Percentiles rank a stretch among this genome's conserved stretches.
phyloP scores from a whole-genome alignment of 805 yeast species.

The Lipomyces mesembrius region DNA sequence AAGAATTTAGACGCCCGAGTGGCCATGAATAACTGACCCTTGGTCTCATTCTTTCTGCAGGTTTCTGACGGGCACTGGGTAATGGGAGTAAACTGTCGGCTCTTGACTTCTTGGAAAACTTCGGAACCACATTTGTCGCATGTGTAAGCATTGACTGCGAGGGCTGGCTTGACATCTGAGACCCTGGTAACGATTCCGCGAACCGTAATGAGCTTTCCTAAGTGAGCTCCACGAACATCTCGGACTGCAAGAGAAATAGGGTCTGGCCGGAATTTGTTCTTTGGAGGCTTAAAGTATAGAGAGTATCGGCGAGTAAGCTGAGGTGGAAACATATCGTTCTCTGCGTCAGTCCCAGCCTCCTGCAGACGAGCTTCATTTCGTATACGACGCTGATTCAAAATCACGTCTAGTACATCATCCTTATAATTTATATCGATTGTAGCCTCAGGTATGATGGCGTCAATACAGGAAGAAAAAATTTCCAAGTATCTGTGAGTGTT shows the following conservation, averaged over 20 bases:
- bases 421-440: conserved; percentile 75
- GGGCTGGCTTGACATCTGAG: conserved; percentile 93
- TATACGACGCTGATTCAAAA: conserved; percentile 84
- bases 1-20: conserved; percentile 95
- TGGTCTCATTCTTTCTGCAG: conserved; percentile 76
- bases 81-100: conserved; percentile 85
- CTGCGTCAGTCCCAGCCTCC: conserved; percentile 65
- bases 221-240: conserved; percentile 77
- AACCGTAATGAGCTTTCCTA: conserved; percentile 87
- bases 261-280: conserved; percentile 45
- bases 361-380: conserved; percentile 75
- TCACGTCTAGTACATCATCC: conserved; percentile 92
- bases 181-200: conserved; percentile 95
- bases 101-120: conserved; percentile 90
- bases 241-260: conserved; percentile 80
- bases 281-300: conserved; percentile 81
- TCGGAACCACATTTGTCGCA: conserved; percentile 98
- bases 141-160: conserved; percentile 90
- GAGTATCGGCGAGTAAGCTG: conserved; percentile 84
- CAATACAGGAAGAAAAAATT: conserved; percentile 73
- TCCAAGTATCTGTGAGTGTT: conserved; percentile 84
- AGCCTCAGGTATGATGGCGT: conserved; percentile 85
- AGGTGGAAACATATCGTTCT: conserved; percentile 70
- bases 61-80: conserved; percentile 81
- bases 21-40: conserved; percentile 88